These are phyloP conservation scores for Cyberlindnera subsufficiens DNA, from an alignment of 805 yeast species.

Conservation along the genomic window DNA sequence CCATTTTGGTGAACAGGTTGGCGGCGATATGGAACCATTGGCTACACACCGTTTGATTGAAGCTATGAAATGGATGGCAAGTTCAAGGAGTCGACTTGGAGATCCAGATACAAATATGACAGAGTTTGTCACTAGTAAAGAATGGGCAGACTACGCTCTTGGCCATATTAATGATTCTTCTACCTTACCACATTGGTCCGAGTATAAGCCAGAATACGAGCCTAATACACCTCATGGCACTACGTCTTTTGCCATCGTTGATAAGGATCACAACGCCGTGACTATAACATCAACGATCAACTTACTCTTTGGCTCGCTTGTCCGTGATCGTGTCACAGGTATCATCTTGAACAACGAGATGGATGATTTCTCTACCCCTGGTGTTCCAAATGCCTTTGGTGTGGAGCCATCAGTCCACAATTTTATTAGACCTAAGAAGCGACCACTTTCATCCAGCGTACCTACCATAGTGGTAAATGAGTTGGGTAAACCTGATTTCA, in stretches of 20 bases:
- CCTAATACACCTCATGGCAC: conserved; percentile 85
- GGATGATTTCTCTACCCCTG: conserved; percentile 88
- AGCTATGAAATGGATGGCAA: conserved; percentile 90
- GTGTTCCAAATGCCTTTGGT: conserved; percentile 66
- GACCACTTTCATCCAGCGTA: conserved; percentile 81
- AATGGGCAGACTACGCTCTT: conserved; percentile 52
- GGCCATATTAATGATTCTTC: conserved; percentile 44
- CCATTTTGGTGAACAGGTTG: conserved; percentile 32
- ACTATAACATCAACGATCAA: conserved; percentile 87
- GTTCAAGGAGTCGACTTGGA: conserved; percentile 82
- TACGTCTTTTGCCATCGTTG: conserved; percentile 79
- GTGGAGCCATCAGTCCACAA: conserved; percentile 78
- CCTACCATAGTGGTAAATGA: conserved; percentile 62
- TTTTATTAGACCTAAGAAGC: conserved; percentile 63
- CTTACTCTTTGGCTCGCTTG: conserved; percentile 72
- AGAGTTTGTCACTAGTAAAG: conserved; percentile 30
- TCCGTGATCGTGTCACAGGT: conserved; percentile 80
- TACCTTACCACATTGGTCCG: conserved; percentile 62
- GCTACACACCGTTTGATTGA: conserved; percentile 70
- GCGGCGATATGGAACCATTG: conserved; percentile 41
- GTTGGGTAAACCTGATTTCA: conserved; percentile 48
- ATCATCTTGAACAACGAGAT: conserved; percentile 81
- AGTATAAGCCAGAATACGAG: conserved; percentile 76
- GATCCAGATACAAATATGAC: conserved; percentile 45
- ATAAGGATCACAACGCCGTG: conserved; percentile 69